Percentiles rank a stretch among this genome's conserved stretches.
phyloP scores from a whole-genome alignment of 2,329 filamentous ascomycete species.

The Aspergillus neoniger region DNA sequence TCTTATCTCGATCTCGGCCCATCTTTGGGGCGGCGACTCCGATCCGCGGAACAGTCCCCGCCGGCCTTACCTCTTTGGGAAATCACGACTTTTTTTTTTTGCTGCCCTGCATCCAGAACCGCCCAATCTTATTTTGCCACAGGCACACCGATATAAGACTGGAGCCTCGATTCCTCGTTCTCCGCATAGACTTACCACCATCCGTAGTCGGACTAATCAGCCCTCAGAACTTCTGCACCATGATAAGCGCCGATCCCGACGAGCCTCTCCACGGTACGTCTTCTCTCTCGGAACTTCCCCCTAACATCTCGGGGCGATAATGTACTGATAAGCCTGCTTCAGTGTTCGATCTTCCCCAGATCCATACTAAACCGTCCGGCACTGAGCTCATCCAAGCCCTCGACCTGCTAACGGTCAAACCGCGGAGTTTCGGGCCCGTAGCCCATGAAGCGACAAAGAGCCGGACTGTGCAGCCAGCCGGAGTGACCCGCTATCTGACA shows the following conservation, averaged over 20 bases:
- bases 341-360: slow-evolving; percentile 77
- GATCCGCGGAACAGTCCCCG: slow-evolving; percentile 31
- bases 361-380: slow-evolving; percentile 73
- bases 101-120: slow-evolving; percentile 21
- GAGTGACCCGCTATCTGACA: slow-evolving; percentile 50
- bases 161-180: not conserved
- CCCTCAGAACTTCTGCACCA: slow-evolving; percentile 19
- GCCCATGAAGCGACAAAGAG: slow-evolving; percentile 29
- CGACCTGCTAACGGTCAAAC: slow-evolving; percentile 65
- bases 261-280: slow-evolving; percentile 43
- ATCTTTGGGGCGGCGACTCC: slow-evolving; percentile 18
- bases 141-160: slow-evolving; percentile 15
- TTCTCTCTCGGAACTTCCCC: slow-evolving; percentile 13
- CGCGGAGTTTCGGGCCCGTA: slow-evolving; percentile 50
- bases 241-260: slow-evolving; percentile 38
- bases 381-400: slow-evolving; percentile 66
- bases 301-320: slow-evolving; percentile 25
- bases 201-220: slow-evolving; percentile 1
- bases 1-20: slow-evolving; percentile 8
- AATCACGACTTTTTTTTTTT: slow-evolving; percentile 35
- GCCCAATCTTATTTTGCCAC: slow-evolving; percentile 21
- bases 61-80: slow-evolving; percentile 36
- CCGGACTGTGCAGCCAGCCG: slow-evolving; percentile 40
- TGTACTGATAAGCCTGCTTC: slow-evolving; percentile 36
- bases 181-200: slow-evolving; percentile 5